Evolutionary conservation across 768 basidiomycete species (phyloP).

Genomic region (Auriscalpium microsporum): DNA sequence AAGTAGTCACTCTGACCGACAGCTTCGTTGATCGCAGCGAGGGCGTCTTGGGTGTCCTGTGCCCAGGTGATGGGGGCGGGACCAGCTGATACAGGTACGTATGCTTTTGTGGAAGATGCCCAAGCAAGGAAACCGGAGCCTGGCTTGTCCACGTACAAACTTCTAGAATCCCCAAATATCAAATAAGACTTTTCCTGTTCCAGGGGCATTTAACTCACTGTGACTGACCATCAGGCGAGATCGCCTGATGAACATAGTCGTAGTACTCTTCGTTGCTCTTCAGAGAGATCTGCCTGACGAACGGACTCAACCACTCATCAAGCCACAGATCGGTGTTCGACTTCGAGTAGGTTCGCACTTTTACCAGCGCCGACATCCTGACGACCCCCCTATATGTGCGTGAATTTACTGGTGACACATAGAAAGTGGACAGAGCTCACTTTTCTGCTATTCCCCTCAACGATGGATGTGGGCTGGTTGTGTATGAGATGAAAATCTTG

Average conservation of each 20-base stretch:
- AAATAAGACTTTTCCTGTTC: not conserved
- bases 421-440: slow-evolving; percentile 25
- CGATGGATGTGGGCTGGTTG: slow-evolving; percentile 61
- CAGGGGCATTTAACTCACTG: too few species aligned
- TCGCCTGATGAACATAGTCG: slow-evolving; percentile 26
- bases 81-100: slow-evolving; percentile 33
- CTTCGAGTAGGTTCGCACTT: slow-evolving; percentile 65
- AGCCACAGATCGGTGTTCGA: slow-evolving; percentile 63
- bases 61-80: slow-evolving; percentile 45
- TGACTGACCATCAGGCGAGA: not conserved
- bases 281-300: slow-evolving; percentile 39
- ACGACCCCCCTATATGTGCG: slow-evolving; percentile 45
- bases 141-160: slow-evolving; percentile 63
- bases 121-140: slow-evolving; percentile 74
- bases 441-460: slow-evolving; percentile 58
- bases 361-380: slow-evolving; percentile 59
- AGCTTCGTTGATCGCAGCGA: slow-evolving; percentile 43
- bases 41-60: slow-evolving; percentile 34
- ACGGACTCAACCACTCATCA: slow-evolving; percentile 61
- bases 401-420: not conserved
- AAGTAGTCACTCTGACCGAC: slow-evolving; percentile 51
- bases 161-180: slow-evolving; percentile 18
- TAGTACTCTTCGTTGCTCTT: slow-evolving; percentile 43
- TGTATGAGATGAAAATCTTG: slow-evolving; percentile 56
- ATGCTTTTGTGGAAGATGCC: slow-evolving; percentile 56